phyloP scores from a whole-genome alignment of 1,284 basidiomycete genomes.

The Cystobasidiaceae sp. region DNA sequence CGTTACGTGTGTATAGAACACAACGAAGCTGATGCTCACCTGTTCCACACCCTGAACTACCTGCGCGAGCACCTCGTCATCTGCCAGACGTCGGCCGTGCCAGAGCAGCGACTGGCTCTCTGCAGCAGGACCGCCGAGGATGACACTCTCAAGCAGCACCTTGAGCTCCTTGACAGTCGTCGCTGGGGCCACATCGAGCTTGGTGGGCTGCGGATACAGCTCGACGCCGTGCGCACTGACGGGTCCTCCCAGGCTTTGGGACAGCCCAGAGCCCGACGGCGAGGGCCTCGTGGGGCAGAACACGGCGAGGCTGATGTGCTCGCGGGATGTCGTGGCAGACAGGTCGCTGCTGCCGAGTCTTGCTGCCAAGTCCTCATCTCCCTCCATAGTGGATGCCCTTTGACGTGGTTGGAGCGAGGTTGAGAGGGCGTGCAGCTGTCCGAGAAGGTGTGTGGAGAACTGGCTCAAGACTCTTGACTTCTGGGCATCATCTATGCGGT shows the following conservation, averaged over 20 bases:
- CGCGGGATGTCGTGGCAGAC: not conserved
- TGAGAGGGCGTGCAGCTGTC: not conserved
- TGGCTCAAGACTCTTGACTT: no score
- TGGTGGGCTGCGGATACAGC: not conserved
- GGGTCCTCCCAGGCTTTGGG: not conserved
- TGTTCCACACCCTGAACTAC: slow-evolving; percentile 9
- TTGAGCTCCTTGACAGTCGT: slow-evolving; percentile 20
- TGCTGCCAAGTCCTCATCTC: no score
- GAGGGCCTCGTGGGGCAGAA: slow-evolving; percentile 19
- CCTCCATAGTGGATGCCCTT: no score
- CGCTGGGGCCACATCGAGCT: not conserved
- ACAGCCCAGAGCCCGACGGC: not conserved
- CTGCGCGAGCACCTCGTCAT: slow-evolving; percentile 18
- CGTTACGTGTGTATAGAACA: not conserved
- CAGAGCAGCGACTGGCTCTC: slow-evolving; percentile 18
- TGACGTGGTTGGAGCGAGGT: not conserved
- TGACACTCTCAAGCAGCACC: slow-evolving; percentile 1
- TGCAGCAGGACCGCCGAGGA: slow-evolving; percentile 7
- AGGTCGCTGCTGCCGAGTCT: no score
- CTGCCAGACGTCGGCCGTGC: slow-evolving; percentile 6
- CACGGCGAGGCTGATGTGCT: slow-evolving; percentile 9
- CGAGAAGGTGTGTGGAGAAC: not conserved
- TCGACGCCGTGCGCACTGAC: not conserved
- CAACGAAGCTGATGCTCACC: not conserved
- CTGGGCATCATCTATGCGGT: no score